Conservation (phyloP, 495 filamentous ascomycete species). For the Evansstolkia leycettana region DNA sequence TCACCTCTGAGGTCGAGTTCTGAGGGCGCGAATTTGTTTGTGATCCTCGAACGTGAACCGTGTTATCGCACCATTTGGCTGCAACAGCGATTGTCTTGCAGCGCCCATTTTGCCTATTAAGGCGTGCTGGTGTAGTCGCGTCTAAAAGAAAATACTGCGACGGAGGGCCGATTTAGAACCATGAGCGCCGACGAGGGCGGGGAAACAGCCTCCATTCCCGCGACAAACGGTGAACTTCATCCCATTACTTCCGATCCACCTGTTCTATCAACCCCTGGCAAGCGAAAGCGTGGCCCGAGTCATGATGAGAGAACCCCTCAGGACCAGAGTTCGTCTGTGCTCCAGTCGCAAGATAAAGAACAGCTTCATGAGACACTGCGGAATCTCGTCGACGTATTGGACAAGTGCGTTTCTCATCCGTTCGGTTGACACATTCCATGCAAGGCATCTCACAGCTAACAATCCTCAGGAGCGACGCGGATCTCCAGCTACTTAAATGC, state of each 20-base stretch:
- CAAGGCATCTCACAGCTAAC: conserved; percentile 9
- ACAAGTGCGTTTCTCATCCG: conserved; percentile 17
- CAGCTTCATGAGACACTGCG: conserved; percentile 30
- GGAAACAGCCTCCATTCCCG: conserved; percentile 20
- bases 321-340: conserved; percentile 14
- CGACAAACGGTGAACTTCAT: conserved; percentile 27
- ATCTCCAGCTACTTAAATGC: conserved; percentile 30
- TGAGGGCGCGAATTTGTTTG: background rate
- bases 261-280: conserved; percentile 26
- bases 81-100: conserved; percentile 5
- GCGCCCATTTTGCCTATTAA: background rate
- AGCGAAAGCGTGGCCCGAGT: conserved; percentile 32
- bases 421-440: no score
- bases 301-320: conserved; percentile 25
- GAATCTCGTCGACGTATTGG: conserved; percentile 26
- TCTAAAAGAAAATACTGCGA: conserved; percentile 12
- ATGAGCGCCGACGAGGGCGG: conserved; percentile 35
- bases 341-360: conserved; percentile 17
- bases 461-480: conserved; percentile 25
- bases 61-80: background rate
- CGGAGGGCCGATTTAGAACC: conserved; percentile 11
- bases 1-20: background rate
- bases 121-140: conserved; percentile 7
- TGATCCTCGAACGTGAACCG: background rate
- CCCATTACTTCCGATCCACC: conserved; percentile 18